phyloP scores from a whole-genome alignment of 306 rosid genomes.

The Mimosa bimucronata region DNA sequence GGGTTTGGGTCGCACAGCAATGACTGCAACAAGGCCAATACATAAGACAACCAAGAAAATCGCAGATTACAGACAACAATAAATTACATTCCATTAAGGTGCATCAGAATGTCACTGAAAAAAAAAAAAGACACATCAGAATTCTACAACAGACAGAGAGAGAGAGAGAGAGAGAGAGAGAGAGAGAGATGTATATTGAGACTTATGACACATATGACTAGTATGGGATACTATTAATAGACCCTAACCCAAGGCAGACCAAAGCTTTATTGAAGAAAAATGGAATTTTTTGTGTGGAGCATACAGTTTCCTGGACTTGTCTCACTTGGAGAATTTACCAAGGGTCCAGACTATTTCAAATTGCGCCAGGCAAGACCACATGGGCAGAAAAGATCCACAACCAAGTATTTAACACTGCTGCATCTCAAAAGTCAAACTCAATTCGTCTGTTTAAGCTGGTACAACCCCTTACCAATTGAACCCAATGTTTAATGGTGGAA shows the following conservation, averaged over 20 bases:
- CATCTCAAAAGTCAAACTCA: too few relatives aligned
- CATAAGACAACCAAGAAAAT: background rate
- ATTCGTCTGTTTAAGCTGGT: too few relatives aligned
- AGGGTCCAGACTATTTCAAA: too few relatives aligned
- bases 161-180: background rate
- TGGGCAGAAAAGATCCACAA: too few relatives aligned
- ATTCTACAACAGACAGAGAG: background rate
- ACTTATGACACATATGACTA: background rate
- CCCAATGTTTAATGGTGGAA: too few relatives aligned
- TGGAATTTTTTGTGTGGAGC: background rate
- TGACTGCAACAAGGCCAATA: constrained; percentile 67
- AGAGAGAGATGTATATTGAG: background rate
- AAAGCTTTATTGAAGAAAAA: background rate
- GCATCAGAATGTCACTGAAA: background rate
- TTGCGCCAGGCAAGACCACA: too few relatives aligned
- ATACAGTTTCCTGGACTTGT: too few relatives aligned
- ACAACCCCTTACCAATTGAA: too few relatives aligned
- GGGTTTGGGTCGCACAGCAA: constrained; percentile 97
- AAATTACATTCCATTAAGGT: background rate
- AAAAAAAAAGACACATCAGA: background rate
- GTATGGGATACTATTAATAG: background rate
- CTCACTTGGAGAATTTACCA: too few relatives aligned
- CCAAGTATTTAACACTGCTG: too few relatives aligned
- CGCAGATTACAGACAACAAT: background rate
- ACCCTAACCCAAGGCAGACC: background rate